Evolutionary conservation across 805 yeast species (phyloP), one percentile per base, ranked within the genome.

Genomic region (Kuraishia hungarica): DNA sequence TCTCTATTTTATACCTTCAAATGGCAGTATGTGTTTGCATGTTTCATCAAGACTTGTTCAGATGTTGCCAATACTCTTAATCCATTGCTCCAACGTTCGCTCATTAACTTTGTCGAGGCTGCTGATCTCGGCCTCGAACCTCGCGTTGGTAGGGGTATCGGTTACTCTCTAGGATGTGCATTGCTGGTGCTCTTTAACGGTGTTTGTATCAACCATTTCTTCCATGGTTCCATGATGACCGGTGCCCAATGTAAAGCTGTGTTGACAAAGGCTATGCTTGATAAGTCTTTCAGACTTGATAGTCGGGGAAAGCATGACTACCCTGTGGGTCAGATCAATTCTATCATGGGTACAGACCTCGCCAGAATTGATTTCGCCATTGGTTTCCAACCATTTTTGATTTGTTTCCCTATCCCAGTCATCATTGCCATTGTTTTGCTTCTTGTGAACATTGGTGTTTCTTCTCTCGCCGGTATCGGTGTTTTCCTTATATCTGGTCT

Each of bases 281-380:
- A 80, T 55, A 91, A 91, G 67, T 77, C 92, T 11, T 81, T 89
- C 60, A 72, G 65, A 54, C 72, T 90, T 17, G 80, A 83, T 56
- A 77, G 82, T 11, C 74, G 73, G 51, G 79, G 91, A 2, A 78
- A 78, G 54, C 78, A 79, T 58, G 73, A 78, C 57, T 88, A 71
- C 63, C 84, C 96, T 1, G 76, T 82, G 26, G 86, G 93, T 50
- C 81, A 79, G 57, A 79, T 91, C 55, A 88, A 96, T 35, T 83
- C 91, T 11, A 70, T 89, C 67, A 80, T 90, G 67, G 88, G 94
- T 58, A 84, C 96, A 1, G 97, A 91, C 66, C 72, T 90, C 39
- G 80, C 92, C 17, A 82, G 96, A 64, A 77, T 91, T 39, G 96
- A 89, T 67, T 76, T 87, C 60, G 90, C 91, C 10, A 67, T 83